These are phyloP conservation scores for Cytospora schulzeri DNA, from an alignment of 2,329 filamentous ascomycete species.

Conservation along the genomic window DNA sequence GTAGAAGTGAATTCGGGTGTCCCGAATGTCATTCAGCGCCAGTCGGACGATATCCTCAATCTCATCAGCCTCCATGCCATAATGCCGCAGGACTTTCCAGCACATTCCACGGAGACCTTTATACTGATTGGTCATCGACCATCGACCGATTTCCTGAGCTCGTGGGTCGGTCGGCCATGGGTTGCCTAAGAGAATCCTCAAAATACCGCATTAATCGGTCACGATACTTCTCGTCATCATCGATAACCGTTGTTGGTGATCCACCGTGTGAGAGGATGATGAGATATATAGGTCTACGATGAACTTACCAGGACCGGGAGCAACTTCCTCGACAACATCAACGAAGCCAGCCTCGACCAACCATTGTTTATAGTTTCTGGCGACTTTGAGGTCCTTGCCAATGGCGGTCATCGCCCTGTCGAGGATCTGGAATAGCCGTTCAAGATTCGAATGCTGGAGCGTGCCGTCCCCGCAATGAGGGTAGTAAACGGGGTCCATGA, in stretches of 20 bases:
- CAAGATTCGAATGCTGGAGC: not conserved
- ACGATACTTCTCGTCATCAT: too few species aligned
- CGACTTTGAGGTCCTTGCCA: conserved; percentile 23
- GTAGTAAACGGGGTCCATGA: conserved; percentile 10
- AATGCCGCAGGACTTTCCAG: conserved; percentile 32
- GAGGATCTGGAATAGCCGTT: not conserved
- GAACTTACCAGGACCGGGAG: conserved; percentile 1
- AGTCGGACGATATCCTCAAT: conserved; percentile 33
- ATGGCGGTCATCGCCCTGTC: conserved; percentile 26
- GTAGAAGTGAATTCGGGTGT: conserved; percentile 6
- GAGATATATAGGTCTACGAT: too few species aligned
- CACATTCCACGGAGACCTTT: conserved; percentile 35
- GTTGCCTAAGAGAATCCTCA: conserved; percentile 30
- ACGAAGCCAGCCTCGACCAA: conserved; percentile 36
- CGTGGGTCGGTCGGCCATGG: conserved; percentile 35
- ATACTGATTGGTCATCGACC: conserved; percentile 36
- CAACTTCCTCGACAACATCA: conserved; percentile 34
- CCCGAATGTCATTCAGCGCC: conserved; percentile 29
- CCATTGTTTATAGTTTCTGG: conserved; percentile 32
- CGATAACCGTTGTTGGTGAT: too few species aligned
- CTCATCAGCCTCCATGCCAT: conserved; percentile 34
- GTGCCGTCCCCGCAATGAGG: conserved; percentile 3
- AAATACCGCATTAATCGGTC: too few species aligned
- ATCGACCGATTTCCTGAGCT: conserved; percentile 35
- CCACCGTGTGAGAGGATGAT: too few species aligned